phyloP scores from a whole-genome alignment of 192 early-diverging fungal genomes.

The Coemansia sp. region DNA sequence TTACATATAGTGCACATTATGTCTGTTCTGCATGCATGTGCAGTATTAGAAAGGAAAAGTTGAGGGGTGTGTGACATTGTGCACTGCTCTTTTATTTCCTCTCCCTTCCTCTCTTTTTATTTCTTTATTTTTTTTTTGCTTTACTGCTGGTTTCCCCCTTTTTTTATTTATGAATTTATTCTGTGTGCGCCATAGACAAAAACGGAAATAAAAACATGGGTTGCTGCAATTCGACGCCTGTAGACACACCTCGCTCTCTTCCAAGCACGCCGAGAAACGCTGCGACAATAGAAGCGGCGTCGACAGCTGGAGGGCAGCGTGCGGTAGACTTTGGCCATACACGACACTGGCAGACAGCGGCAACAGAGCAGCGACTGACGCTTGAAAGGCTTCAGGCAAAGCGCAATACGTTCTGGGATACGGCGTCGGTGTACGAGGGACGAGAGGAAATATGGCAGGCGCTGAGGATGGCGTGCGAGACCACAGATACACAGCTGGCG shows the following conservation, averaged over 20 bases:
- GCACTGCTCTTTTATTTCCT: too few species aligned
- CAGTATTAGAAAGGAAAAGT: too few species aligned
- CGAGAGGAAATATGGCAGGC: constrained; percentile 76
- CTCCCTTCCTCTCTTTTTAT: too few species aligned
- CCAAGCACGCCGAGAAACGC: neutral
- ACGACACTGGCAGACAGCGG: neutral
- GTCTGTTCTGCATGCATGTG: too few species aligned
- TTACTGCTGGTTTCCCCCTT: neutral
- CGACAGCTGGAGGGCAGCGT: neutral
- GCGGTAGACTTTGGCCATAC: neutral
- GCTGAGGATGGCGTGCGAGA: constrained; percentile 58
- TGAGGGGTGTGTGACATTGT: too few species aligned
- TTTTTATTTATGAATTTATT: too few species aligned
- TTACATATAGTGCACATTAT: too few species aligned
- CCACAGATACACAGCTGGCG: constrained; percentile 53
- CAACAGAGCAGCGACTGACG: neutral
- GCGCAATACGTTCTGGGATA: constrained; percentile 72
- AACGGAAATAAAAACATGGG: neutral
- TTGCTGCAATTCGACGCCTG: neutral
- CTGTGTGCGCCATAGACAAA: too few species aligned
- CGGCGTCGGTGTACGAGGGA: constrained; percentile 68
- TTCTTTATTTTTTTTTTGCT: neutral
- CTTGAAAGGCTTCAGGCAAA: constrained; percentile 43
- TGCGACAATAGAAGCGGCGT: neutral
- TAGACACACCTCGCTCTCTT: neutral